phyloP scores from a whole-genome alignment of 2,329 filamentous ascomycete genomes.

The Dothiorella sarmentorum region DNA sequence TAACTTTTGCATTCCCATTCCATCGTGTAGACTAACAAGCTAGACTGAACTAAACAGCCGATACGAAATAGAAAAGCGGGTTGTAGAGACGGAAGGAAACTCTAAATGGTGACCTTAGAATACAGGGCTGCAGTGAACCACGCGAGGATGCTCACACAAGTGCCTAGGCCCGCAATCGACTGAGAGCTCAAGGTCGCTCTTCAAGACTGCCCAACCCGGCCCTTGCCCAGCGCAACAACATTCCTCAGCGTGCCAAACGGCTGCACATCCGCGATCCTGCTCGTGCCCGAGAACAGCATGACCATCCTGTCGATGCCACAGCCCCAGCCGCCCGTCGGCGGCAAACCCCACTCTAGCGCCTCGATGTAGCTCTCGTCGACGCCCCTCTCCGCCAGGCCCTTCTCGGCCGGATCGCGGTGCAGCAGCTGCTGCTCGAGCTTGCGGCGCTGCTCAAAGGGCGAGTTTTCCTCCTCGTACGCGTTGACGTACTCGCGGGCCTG shows the following conservation, averaged over 20 bases:
- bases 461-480: constrained; percentile 98
- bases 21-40: too few relatives aligned
- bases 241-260: constrained; percentile 80
- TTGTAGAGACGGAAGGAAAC: too few relatives aligned
- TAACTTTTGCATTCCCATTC: too few relatives aligned
- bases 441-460: constrained; percentile 75
- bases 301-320: constrained; percentile 86
- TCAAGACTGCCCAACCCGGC: neutral
- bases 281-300: constrained; percentile 81
- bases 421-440: constrained; percentile 68
- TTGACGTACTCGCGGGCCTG: constrained; percentile 81
- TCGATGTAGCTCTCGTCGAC: constrained; percentile 80
- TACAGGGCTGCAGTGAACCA: too few relatives aligned
- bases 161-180: too few relatives aligned
- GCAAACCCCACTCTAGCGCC: constrained; percentile 81
- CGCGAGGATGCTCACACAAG: too few relatives aligned
- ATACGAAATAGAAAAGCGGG: too few relatives aligned
- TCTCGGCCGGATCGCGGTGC: constrained; percentile 34
- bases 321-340: constrained; percentile 96
- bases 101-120: too few relatives aligned
- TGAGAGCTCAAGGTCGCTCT: too few relatives aligned
- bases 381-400: constrained; percentile 40
- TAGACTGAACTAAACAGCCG: too few relatives aligned
- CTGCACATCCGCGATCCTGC: constrained; percentile 79
- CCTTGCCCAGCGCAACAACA: constrained; percentile 40